These are phyloP conservation scores for Priceomyces haplophilus DNA, from an alignment of 805 yeast species.

Conservation along the genomic window DNA sequence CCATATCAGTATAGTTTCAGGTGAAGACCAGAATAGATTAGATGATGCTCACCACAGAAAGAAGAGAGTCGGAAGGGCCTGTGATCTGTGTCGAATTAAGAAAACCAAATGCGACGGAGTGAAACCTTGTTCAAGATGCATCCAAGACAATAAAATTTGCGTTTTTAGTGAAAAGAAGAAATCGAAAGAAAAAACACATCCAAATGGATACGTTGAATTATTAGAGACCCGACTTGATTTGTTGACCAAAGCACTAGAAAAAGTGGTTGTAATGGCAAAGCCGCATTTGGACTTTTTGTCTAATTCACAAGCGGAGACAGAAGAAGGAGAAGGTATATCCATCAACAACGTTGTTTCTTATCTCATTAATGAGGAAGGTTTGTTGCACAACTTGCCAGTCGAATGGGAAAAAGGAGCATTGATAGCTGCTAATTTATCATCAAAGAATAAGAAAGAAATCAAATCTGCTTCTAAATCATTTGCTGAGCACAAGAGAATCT, in stretches of 20 bases:
- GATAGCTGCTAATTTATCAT: constrained; percentile 36
- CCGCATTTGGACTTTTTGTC: constrained; percentile 28
- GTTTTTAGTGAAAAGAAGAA: constrained; percentile 56
- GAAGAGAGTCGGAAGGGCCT: constrained; percentile 61
- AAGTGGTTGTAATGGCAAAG: constrained; percentile 28
- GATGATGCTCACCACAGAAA: constrained; percentile 34
- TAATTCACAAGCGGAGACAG: constrained; percentile 15
- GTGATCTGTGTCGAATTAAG: constrained; percentile 60
- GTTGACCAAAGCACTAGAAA: constrained; percentile 49
- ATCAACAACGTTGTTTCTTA: constrained; percentile 47
- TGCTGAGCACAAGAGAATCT: constrained; percentile 26
- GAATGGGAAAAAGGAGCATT: constrained; percentile 46
- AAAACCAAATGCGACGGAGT: constrained; percentile 64
- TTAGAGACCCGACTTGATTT: constrained; percentile 56
- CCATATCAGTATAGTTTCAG: background rate
- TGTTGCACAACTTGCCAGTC: constrained; percentile 36
- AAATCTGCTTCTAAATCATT: constrained; percentile 27
- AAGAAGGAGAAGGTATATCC: constrained; percentile 24
- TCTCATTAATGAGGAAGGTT: constrained; percentile 39
- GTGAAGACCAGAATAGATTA: constrained; percentile 39
- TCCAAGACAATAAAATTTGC: constrained; percentile 55
- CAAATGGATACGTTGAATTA: constrained; percentile 60
- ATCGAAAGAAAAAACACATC: constrained; percentile 53
- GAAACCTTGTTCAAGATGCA: constrained; percentile 57
- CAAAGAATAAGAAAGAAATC: constrained; percentile 20